Evolutionary conservation across 2,329 filamentous ascomycete genomes (phyloP).

Genomic region (Lojkania enalia): DNA sequence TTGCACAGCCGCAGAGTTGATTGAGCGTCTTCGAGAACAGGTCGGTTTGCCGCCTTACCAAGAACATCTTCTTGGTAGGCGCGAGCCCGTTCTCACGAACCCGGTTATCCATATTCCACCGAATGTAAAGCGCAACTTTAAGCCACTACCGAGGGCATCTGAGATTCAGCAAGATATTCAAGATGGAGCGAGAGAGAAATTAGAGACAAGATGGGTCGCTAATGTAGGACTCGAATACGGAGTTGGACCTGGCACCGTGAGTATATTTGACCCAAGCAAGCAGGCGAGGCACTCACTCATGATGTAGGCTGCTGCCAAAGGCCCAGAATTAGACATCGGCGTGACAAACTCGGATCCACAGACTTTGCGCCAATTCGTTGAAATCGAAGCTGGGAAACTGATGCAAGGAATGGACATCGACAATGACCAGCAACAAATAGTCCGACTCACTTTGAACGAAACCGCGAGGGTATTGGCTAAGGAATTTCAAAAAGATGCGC

Average conservation of each 20-base stretch:
- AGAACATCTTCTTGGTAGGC: conserved; percentile 20
- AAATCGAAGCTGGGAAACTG: not conserved
- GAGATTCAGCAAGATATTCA: conserved; percentile 12
- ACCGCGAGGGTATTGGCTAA: too few species aligned
- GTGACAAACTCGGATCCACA: not conserved
- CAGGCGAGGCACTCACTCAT: too few species aligned
- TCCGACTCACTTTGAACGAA: conserved; percentile 13
- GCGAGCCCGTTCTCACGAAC: conserved; percentile 12
- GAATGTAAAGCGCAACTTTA: conserved; percentile 9
- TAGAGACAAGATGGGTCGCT: too few species aligned
- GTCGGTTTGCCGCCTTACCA: conserved; percentile 10
- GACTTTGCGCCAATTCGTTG: conserved; percentile 10
- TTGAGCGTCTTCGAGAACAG: not conserved
- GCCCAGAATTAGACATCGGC: too few species aligned
- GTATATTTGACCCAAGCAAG: too few species aligned
- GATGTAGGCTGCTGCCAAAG: too few species aligned
- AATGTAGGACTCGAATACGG: too few species aligned
- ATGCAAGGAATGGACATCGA: conserved; percentile 5
- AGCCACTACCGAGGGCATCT: conserved; percentile 8
- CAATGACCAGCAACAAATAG: conserved; percentile 18
- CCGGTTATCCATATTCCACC: conserved; percentile 14
- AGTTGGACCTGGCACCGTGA: too few species aligned
- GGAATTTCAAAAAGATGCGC: not conserved
- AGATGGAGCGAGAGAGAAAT: conserved; percentile 8
- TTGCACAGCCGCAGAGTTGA: conserved; percentile 1